These are phyloP conservation scores for Cenococcum geophilum DNA, from an alignment of 495 filamentous ascomycete genomes.

Conservation along the genomic window DNA sequence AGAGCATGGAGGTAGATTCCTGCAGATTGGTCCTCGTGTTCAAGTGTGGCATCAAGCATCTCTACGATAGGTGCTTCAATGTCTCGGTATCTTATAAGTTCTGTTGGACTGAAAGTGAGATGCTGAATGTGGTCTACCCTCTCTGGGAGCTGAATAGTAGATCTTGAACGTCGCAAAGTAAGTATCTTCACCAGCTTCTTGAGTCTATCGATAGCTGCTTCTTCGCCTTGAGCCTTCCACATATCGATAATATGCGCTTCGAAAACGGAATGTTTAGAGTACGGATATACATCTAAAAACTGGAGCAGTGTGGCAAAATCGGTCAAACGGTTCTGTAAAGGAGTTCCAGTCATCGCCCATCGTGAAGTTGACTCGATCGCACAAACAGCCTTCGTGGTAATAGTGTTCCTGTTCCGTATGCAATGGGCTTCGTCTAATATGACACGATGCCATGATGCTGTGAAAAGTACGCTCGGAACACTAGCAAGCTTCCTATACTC, in stretches of 20 bases:
- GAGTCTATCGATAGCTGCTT: conserved; percentile 36
- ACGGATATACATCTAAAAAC: conserved; percentile 42
- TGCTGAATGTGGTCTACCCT: conserved; percentile 24
- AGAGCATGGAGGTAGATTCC: conserved; percentile 9
- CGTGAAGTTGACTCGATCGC: not conserved
- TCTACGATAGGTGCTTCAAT: not conserved
- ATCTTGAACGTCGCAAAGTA: conserved; percentile 38
- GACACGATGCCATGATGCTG: too few species aligned
- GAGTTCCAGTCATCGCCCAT: conserved; percentile 40
- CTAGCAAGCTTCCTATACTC: conserved; percentile 7
- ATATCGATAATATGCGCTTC: conserved; percentile 32
- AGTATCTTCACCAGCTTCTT: conserved; percentile 37
- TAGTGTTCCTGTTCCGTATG: conserved; percentile 10
- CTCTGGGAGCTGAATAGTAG: conserved; percentile 33
- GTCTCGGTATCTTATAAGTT: not conserved
- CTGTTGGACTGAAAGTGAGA: not conserved
- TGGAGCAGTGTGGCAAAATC: conserved; percentile 40
- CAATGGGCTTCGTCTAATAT: conserved; percentile 5
- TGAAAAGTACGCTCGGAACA: too few species aligned
- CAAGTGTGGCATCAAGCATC: not conserved
- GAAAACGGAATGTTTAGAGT: conserved; percentile 36
- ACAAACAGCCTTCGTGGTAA: conserved; percentile 5
- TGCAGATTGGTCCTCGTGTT: not conserved
- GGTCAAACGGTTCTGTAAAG: conserved; percentile 41
- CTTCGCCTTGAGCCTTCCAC: conserved; percentile 37